A percentile compares a stretch with the other conserved stretches of the same genome.
These are phyloP conservation scores for Aureobasidium pullulans DNA, from an alignment of 2,329 filamentous ascomycete genomes.

Conservation along the genomic window DNA sequence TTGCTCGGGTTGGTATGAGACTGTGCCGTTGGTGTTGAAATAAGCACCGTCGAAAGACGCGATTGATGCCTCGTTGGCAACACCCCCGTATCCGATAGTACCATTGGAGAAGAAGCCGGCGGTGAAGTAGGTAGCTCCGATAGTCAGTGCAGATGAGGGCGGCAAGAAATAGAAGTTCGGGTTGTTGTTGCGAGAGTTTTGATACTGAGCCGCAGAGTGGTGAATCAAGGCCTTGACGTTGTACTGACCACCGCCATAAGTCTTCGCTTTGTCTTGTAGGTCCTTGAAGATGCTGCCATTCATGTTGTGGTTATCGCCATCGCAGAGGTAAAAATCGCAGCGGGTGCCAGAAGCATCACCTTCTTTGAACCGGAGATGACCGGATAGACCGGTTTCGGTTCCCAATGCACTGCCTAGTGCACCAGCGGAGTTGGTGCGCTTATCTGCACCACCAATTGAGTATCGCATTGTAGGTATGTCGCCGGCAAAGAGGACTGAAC, in stretches of 20 bases:
- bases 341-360: slow-evolving; percentile 18
- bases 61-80: slow-evolving; percentile 8
- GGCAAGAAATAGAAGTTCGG: slow-evolving; percentile 16
- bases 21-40: slow-evolving; percentile 1
- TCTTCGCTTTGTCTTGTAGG: slow-evolving; percentile 17
- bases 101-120: slow-evolving; percentile 10
- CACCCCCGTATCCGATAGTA: slow-evolving; percentile 6
- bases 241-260: slow-evolving; percentile 18
- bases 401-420: slow-evolving; percentile 15
- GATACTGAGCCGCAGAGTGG: slow-evolving; percentile 16
- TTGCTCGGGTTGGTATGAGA: slow-evolving; percentile 8
- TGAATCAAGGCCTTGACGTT: slow-evolving; percentile 18
- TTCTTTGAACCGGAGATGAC: slow-evolving; percentile 16
- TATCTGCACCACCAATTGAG: slow-evolving; percentile 16
- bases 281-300: slow-evolving; percentile 16
- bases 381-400: slow-evolving; percentile 6
- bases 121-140: slow-evolving; percentile 3
- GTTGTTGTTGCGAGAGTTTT: slow-evolving; percentile 16
- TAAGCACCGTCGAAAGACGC: slow-evolving; percentile 5
- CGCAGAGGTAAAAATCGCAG: slow-evolving; percentile 17
- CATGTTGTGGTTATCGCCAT: slow-evolving; percentile 19
- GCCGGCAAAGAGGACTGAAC: slow-evolving; percentile 16
- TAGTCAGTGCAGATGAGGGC: neutral
- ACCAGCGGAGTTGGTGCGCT: neutral
- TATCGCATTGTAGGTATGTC: slow-evolving; percentile 18